Conservation (phyloP, 2,329 filamentous ascomycete genomes). For the Dothiorella sarmentorum region DNA sequence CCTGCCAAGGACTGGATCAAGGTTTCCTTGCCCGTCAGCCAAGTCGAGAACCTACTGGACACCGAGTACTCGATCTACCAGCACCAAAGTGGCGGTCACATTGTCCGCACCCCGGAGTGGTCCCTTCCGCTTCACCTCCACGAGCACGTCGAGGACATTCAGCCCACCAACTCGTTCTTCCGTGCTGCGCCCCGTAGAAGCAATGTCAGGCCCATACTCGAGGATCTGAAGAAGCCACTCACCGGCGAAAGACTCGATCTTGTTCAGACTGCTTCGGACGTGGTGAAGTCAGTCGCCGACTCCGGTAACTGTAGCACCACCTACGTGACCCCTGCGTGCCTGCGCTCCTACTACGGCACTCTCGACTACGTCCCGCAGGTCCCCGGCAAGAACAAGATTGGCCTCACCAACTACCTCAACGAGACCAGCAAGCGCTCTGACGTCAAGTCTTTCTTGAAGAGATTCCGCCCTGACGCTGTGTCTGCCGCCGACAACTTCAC, state of each 20-base stretch:
- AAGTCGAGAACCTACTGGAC: slow-evolving; percentile 52
- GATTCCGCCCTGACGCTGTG: slow-evolving; percentile 20
- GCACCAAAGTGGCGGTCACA: slow-evolving; percentile 51
- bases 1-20: slow-evolving; percentile 58
- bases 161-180: slow-evolving; percentile 61
- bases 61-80: slow-evolving; percentile 51
- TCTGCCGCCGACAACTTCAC: slow-evolving; percentile 19
- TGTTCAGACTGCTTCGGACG: neutral
- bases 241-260: neutral
- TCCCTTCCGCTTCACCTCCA: slow-evolving; percentile 57
- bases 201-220: slow-evolving; percentile 23
- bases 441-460: slow-evolving; percentile 15
- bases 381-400: slow-evolving; percentile 44
- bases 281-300: slow-evolving; percentile 21
- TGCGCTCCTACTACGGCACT: slow-evolving; percentile 42
- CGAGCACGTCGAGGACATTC: slow-evolving; percentile 56
- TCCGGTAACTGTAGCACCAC: slow-evolving; percentile 34
- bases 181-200: slow-evolving; percentile 25
- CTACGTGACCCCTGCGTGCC: slow-evolving; percentile 41
- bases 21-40: slow-evolving; percentile 50
- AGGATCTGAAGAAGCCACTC: neutral
- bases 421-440: slow-evolving; percentile 43
- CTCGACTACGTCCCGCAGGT: slow-evolving; percentile 43
- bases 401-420: slow-evolving; percentile 49
- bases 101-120: slow-evolving; percentile 55